Evolutionary conservation across 1,139 yeast species (phyloP).

Genomic region (Nakaseomyces delphensis): DNA sequence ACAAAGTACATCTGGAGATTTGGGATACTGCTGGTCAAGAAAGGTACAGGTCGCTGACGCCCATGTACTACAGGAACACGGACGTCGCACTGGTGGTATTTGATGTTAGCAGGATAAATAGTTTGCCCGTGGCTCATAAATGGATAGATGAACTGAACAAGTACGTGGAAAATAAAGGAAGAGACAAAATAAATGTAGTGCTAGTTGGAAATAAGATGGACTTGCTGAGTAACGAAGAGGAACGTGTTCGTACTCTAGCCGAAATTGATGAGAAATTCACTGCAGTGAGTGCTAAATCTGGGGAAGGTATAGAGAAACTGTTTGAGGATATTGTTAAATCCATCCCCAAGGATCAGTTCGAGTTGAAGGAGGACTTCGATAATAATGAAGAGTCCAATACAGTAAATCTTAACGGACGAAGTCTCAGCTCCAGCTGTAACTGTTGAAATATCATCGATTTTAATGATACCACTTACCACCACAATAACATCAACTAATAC

Average conservation of each 20-base stretch:
- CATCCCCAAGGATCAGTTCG: conserved; percentile 42
- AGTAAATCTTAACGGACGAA: conserved; percentile 1
- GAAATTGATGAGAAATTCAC: conserved; percentile 63
- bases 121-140: conserved; percentile 79
- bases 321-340: conserved; percentile 73
- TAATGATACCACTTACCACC: too few species aligned
- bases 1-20: conserved; percentile 64
- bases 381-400: conserved; percentile 4
- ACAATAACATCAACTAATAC: not conserved
- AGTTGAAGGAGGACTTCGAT: not conserved
- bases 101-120: conserved; percentile 55
- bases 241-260: conserved; percentile 19
- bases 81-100: conserved; percentile 75
- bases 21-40: conserved; percentile 92
- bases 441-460: conserved; percentile 7
- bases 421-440: not conserved
- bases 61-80: conserved; percentile 81
- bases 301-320: conserved; percentile 68
- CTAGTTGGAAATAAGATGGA: conserved; percentile 77
- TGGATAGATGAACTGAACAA: conserved; percentile 91
- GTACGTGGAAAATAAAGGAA: conserved; percentile 57
- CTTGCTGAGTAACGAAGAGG: conserved; percentile 33
- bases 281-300: conserved; percentile 88
- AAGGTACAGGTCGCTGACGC: conserved; percentile 68
- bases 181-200: conserved; percentile 58